Evolutionary conservation across 352 stramenopile genomes (phyloP), one percentile per base, ranked within the genome.

Genomic region (Phytopythium mirpurense): DNA sequence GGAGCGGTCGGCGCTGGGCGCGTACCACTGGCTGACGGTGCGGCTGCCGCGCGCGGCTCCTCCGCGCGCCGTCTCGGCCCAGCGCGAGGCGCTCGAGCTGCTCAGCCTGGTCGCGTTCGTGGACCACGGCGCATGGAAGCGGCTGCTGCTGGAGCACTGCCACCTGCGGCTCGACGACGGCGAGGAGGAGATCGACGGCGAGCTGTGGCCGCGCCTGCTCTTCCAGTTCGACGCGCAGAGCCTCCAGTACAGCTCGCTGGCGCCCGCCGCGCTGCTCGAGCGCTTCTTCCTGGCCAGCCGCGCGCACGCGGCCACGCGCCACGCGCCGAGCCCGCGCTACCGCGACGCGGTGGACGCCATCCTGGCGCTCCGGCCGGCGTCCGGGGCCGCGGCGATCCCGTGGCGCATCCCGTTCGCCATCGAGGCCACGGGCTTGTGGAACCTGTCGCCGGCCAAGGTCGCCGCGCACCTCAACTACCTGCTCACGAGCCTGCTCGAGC

Each of bases 61-160:
- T 1, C 14, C 23, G 18, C 19, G 34, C 12, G n/a, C 43, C 4
- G 54, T 68, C 42, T 48, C 56, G 6, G 26, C 56, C 45, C 15
- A 68, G 21, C 51, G 65, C 19, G 68, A 78, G 45, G 68, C 59
- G 19, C 55, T 74, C 35, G 62, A 78, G 51, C 53, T 78, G n/a
- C 53, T 78, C 26, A 67, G 54, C 55, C 57, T 78, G 14, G 59
- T 78, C 37, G 62, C 62, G 3, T 36, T 48, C 11, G 50, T 64
- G 11, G 68, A 74, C 57, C 63, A 72, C 48, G 50, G 57, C n/a
- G 57, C 53, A 31, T 72, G 65, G 63, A 72, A 65, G 41, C 57
- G 55, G 29, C 34, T 78, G 35, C 56, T 78, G 10, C 29, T 68
- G 36, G 40, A 70, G 40, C 44, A 57, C 23, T 74, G 65, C 23